phyloP scores from a whole-genome alignment of 768 basidiomycete genomes.

The Galerina marginata region DNA sequence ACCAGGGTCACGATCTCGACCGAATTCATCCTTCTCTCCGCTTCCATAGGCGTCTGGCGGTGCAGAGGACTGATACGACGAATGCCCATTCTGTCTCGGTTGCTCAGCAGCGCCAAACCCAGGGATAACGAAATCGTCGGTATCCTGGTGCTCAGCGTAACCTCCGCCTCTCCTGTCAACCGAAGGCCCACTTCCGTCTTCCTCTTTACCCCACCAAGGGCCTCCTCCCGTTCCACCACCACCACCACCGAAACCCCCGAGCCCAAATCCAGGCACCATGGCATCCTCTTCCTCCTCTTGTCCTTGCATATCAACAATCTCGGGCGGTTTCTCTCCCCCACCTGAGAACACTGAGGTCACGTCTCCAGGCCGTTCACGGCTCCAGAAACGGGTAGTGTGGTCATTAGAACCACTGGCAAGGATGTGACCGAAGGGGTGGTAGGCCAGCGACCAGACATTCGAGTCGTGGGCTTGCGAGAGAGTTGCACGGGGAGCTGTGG shows the following conservation, averaged over 20 bases:
- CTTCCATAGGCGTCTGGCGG: conserved; percentile 62
- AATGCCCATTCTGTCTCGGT: conserved; percentile 34
- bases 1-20: conserved; percentile 38
- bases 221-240: conserved; percentile 41
- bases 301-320: conserved; percentile 58
- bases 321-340: conserved; percentile 86
- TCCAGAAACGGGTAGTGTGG: conserved; percentile 99
- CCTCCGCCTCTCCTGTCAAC: conserved; percentile 29
- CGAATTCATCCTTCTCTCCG: conserved; percentile 42
- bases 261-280: conserved; percentile 78
- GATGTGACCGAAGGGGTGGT: conserved; percentile 94
- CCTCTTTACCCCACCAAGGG: conserved; percentile 53
- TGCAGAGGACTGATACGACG: conserved; percentile 23
- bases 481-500: conserved; percentile 72
- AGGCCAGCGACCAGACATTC: conserved; percentile 95
- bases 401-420: conserved; percentile 96
- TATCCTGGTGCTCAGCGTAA: conserved; percentile 33
- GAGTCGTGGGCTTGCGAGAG: conserved; percentile 98
- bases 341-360: conserved; percentile 76
- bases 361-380: conserved; percentile 88
- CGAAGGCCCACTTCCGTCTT: conserved; percentile 36
- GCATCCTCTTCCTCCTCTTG: conserved; percentile 78
- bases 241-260: conserved; percentile 36
- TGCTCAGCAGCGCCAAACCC: conserved; percentile 51
- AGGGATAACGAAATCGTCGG: conserved; percentile 64